These are phyloP conservation scores for Dryadomyces quercivorus DNA, from an alignment of 2,329 filamentous ascomycete genomes.

Conservation along the genomic window DNA sequence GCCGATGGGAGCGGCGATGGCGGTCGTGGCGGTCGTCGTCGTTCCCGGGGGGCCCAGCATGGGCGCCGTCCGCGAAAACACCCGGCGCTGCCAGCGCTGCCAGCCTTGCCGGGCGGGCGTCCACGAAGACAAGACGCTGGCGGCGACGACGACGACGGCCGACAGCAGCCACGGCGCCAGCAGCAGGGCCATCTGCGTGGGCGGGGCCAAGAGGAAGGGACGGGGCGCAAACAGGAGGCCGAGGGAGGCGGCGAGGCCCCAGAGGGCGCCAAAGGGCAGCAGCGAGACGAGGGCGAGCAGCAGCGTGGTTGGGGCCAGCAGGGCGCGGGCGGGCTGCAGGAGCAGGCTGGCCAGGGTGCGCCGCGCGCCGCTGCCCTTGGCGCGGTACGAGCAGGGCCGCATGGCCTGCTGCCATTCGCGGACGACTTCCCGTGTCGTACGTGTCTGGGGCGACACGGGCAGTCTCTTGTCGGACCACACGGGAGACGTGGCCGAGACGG, in stretches of 20 bases:
- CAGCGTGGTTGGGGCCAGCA: slow-evolving; percentile 35
- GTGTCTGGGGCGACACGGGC: slow-evolving; percentile 15
- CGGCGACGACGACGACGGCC: slow-evolving; percentile 13
- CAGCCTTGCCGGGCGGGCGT: not conserved
- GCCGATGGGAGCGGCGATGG: slow-evolving; percentile 10
- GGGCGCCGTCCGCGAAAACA: not conserved
- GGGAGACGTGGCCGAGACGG: slow-evolving; percentile 10
- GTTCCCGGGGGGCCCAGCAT: not conserved
- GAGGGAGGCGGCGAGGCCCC: slow-evolving; percentile 32
- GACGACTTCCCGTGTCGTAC: slow-evolving; percentile 20
- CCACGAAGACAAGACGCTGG: not conserved
- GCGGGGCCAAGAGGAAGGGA: slow-evolving; percentile 28
- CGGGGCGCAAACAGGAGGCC: slow-evolving; percentile 32
- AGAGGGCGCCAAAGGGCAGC: slow-evolving; percentile 33
- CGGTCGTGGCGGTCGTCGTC: not conserved
- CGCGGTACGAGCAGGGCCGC: slow-evolving; percentile 6
- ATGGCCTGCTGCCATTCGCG: slow-evolving; percentile 27
- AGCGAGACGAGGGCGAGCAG: slow-evolving; percentile 32
- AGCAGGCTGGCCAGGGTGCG: slow-evolving; percentile 18
- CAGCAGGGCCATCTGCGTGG: slow-evolving; percentile 31
- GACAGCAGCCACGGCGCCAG: slow-evolving; percentile 30
- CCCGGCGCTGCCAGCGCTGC: not conserved
- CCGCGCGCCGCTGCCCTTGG: slow-evolving; percentile 17
- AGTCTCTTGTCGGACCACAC: slow-evolving; percentile 16
- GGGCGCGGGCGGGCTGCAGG: slow-evolving; percentile 34